phyloP scores from a whole-genome alignment of 2,329 filamentous ascomycete species.

The Aquanectria penicillioides region DNA sequence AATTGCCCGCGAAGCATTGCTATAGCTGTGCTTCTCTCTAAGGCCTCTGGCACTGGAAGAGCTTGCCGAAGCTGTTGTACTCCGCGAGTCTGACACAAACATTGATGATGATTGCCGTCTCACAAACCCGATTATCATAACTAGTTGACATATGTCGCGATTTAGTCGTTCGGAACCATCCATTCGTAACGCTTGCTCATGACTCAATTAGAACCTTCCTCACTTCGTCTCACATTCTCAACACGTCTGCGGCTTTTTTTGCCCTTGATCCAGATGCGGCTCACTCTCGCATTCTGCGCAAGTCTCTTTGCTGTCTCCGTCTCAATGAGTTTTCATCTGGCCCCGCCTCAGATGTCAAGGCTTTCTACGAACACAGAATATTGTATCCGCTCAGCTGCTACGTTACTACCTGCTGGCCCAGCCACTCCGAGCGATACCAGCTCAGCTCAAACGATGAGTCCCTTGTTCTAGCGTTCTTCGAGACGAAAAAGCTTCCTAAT shows the following conservation, averaged over 20 bases:
- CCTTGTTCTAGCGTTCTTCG: conserved; percentile 34
- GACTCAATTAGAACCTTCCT: conserved; percentile 38
- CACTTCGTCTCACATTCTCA: conserved; percentile 29
- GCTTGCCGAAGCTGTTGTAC: conserved; percentile 41
- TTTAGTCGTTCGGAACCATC: conserved; percentile 21
- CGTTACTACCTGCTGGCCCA: conserved; percentile 32
- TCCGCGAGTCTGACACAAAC: conserved; percentile 35
- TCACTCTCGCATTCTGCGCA: conserved; percentile 34
- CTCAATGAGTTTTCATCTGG: conserved; percentile 30
- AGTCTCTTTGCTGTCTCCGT: conserved; percentile 35
- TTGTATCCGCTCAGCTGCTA: conserved; percentile 30
- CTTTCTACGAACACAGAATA: conserved; percentile 7
- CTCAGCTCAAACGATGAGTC: conserved; percentile 25
- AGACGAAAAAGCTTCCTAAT: conserved; percentile 24
- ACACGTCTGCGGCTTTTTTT: conserved; percentile 31
- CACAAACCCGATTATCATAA: conserved; percentile 24
- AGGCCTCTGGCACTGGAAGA: conserved; percentile 36
- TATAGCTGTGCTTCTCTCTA: conserved; percentile 41
- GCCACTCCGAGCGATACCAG: conserved; percentile 30
- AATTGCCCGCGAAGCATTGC: conserved; percentile 38
- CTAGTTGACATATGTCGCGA: conserved; percentile 36
- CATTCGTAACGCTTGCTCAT: conserved; percentile 35
- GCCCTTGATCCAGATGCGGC: conserved; percentile 22
- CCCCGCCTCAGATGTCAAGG: neutral
- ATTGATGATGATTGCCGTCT: conserved; percentile 40